Evolutionary conservation across 2,329 filamentous ascomycete species (phyloP), one percentile per base, ranked within the genome.

Genomic region (Raffaelea arxii): DNA sequence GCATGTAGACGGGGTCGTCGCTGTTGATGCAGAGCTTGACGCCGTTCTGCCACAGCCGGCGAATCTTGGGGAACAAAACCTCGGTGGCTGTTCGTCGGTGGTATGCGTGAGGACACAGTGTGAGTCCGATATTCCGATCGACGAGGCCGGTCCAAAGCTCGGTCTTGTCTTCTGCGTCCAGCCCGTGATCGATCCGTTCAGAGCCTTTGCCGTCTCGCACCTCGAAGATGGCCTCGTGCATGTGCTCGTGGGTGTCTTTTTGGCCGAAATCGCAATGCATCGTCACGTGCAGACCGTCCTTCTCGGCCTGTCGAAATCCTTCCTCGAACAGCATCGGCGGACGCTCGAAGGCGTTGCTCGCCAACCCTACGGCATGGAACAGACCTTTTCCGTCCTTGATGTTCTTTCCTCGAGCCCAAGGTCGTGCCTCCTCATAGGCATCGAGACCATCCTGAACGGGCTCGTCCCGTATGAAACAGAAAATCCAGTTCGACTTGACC

Each of bases 1-100:
- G 82, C 64, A 89, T 88, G 58, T 86, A 86, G 7, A 79, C 80
- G 47, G 82, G 82, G 57, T 86, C 82, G 56, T 86, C 82, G 54
- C 78, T 83, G 61, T 86, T 86, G 58, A 87, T 77, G 47, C 78
- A 83, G 61, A 86, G 86, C 49, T 65, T 70, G 23, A 86, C 77
- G 0, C 80, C 78, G 3, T 67, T 66, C 35, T 84, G 73, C 19
- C 86, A 62, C 55, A 85, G 81, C 47, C 64, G 66, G 9, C 78
- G 67, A 48, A 86, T 71, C 25, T 82, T 65, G 46, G 79, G 66
- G n/a, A 65, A 59, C 23, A 84, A 65, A 19, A 62, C 61, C 44
- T 65, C 56, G 2, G 80, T 73, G 54, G 74, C 78, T 21, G 68
- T 65, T 51, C 84, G 58, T 53, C 73, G 68, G 12, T 88, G 76